Evolutionary conservation across 805 yeast genomes (phyloP).

Genomic region (Wickerhamomyces alni): DNA sequence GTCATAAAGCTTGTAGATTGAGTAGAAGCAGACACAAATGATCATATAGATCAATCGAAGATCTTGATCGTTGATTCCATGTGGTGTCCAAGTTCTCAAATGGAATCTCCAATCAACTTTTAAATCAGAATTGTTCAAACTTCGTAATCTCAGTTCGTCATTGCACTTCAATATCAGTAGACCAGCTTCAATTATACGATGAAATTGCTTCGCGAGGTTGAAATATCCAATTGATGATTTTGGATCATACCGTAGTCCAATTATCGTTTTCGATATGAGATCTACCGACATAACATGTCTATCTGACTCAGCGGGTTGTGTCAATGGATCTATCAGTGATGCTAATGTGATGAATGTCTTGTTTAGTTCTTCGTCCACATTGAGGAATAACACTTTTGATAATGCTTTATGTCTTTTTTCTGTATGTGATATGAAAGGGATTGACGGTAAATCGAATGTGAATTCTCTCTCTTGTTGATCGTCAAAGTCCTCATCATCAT

Average conservation of each 20-base stretch:
- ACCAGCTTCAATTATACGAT: slow-evolving; percentile 32
- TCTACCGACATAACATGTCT: slow-evolving; percentile 48
- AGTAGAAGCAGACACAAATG: slow-evolving; percentile 33
- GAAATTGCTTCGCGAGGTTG: slow-evolving; percentile 26
- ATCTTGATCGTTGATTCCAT: slow-evolving; percentile 27
- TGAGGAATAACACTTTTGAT: slow-evolving; percentile 21
- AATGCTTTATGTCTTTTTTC: slow-evolving; percentile 27
- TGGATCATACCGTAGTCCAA: slow-evolving; percentile 26
- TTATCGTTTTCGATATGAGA: slow-evolving; percentile 43
- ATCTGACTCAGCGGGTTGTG: slow-evolving; percentile 63
- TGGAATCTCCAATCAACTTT: slow-evolving; percentile 28
- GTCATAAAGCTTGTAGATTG: slow-evolving; percentile 38
- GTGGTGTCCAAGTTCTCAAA: slow-evolving; percentile 33
- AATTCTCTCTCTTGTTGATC: slow-evolving; percentile 22
- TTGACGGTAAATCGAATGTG: slow-evolving; percentile 24
- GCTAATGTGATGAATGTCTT: slow-evolving; percentile 25
- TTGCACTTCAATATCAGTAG: slow-evolving; percentile 32
- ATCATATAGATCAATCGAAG: slow-evolving; percentile 42
- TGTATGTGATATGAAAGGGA: slow-evolving; percentile 20
- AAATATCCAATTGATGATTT: slow-evolving; percentile 27
- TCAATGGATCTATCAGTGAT: slow-evolving; percentile 51
- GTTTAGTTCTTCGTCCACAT: slow-evolving; percentile 8
- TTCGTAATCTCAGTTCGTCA: slow-evolving; percentile 36
- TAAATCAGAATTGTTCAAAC: slow-evolving; percentile 33
- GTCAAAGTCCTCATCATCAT: too few species aligned